Conservation (phyloP, 2,329 filamentous ascomycete species). For the Didymella glomerata region DNA sequence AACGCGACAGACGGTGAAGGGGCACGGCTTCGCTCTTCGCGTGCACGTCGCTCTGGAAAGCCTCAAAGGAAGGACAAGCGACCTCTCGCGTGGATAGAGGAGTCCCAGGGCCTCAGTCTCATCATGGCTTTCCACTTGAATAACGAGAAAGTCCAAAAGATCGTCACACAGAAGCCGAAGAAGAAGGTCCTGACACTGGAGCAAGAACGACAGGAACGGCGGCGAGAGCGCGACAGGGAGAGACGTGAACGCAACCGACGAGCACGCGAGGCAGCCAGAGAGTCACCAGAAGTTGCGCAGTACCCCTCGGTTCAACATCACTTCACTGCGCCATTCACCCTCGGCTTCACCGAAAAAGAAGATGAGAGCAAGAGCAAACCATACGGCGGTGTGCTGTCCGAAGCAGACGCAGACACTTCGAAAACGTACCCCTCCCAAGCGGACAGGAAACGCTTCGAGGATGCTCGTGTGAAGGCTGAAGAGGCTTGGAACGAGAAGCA, state of each 20-base stretch:
- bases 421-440: slow-evolving; percentile 82
- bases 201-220: slow-evolving; percentile 43
- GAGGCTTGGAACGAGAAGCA: slow-evolving; percentile 84
- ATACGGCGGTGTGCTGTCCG: slow-evolving; percentile 90
- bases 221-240: slow-evolving; percentile 46
- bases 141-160: slow-evolving; percentile 66
- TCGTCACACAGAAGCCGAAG: slow-evolving; percentile 67
- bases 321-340: slow-evolving; percentile 78
- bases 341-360: slow-evolving; percentile 88
- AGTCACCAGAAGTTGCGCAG: slow-evolving; percentile 59
- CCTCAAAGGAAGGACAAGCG: slow-evolving; percentile 48
- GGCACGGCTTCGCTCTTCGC: slow-evolving; percentile 41
- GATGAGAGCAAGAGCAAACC: slow-evolving; percentile 93
- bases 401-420: slow-evolving; percentile 88
- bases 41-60: slow-evolving; percentile 41
- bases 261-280: slow-evolving; percentile 54
- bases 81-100: slow-evolving; percentile 49
- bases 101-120: slow-evolving; percentile 41
- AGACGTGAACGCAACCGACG: slow-evolving; percentile 56
- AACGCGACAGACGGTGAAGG: slow-evolving; percentile 44
- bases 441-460: slow-evolving; percentile 87
- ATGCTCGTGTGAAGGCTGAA: slow-evolving; percentile 88
- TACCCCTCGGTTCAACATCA: slow-evolving; percentile 67
- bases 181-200: slow-evolving; percentile 49
- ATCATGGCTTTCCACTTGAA: slow-evolving; percentile 53